phyloP scores from a whole-genome alignment of 805 yeast species.

The Lachancea thermotolerans region DNA sequence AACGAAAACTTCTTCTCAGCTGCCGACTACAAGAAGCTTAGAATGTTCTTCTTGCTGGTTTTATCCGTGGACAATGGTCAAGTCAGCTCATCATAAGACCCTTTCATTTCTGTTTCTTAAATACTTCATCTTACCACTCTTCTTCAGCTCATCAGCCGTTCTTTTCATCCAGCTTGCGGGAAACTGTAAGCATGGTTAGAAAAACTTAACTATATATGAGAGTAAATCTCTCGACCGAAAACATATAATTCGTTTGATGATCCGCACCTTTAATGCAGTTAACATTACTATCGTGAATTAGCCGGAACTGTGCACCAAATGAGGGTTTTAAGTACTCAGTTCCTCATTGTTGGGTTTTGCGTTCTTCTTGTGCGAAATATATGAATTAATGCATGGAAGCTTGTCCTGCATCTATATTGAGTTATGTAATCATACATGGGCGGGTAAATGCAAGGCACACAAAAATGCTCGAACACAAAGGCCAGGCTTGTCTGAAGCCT shows the following conservation, averaged over 20 bases:
- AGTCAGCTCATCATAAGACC: not conserved
- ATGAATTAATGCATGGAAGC: too few species aligned
- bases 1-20: not conserved
- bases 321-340: too few species aligned
- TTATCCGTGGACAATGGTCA: not conserved
- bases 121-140: not conserved
- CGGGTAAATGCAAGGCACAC: too few species aligned
- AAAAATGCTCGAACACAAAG: too few species aligned
- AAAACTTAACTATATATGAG: not conserved
- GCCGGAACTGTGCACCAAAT: too few species aligned
- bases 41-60: not conserved
- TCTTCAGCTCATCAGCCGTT: not conserved
- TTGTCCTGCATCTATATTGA: too few species aligned
- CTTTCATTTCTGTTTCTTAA: not conserved
- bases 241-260: not conserved
- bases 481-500: too few species aligned
- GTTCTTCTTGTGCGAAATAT: too few species aligned
- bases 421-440: too few species aligned
- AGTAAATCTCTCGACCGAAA: conserved; percentile 4
- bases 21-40: not conserved
- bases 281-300: not conserved
- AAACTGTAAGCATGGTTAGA: not conserved
- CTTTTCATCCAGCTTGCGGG: not conserved
- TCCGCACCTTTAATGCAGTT: not conserved
- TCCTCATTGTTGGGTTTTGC: too few species aligned